These are phyloP conservation scores for Aurifilum marmelostoma DNA, from an alignment of 2,329 filamentous ascomycete genomes.

Conservation along the genomic window DNA sequence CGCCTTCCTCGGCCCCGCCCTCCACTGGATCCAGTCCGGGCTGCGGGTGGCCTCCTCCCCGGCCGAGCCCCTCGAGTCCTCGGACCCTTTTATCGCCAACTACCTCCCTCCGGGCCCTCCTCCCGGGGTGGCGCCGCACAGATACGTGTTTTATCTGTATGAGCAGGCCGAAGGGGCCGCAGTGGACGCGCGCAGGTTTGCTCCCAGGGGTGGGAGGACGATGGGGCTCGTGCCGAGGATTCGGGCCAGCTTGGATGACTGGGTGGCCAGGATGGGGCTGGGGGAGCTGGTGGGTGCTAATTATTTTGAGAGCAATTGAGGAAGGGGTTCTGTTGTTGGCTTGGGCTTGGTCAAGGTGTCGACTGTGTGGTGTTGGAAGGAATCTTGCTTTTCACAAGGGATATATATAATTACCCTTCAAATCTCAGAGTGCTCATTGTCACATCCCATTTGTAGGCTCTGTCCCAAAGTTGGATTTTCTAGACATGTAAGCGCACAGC, in stretches of 20 bases:
- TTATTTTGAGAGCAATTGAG: slow-evolving; percentile 20
- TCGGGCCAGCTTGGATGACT: slow-evolving; percentile 19
- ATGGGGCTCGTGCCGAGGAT: slow-evolving; percentile 6
- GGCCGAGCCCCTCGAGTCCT: slow-evolving; percentile 15
- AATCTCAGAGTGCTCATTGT: no score
- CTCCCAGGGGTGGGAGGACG: slow-evolving; percentile 14
- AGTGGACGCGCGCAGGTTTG: not conserved
- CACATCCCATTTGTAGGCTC: no score
- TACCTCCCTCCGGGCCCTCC: slow-evolving; percentile 54
- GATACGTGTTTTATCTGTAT: slow-evolving; percentile 54
- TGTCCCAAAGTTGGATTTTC: no score
- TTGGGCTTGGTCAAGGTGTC: not conserved
- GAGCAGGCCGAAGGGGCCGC: slow-evolving; percentile 40
- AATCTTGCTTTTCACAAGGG: no score
- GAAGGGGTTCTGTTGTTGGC: not conserved
- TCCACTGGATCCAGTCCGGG: slow-evolving; percentile 52
- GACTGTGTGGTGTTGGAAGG: not conserved
- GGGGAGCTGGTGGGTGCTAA: slow-evolving; percentile 17
- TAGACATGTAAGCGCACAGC: no score
- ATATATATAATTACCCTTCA: not conserved
- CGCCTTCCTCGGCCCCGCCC: slow-evolving; percentile 46
- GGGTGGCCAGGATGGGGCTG: slow-evolving; percentile 20
- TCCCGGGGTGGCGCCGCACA: slow-evolving; percentile 48
- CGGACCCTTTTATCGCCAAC: slow-evolving; percentile 37
- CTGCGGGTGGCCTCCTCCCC: slow-evolving; percentile 31